Conservation (phyloP, 345 rosid species). For the Eucalyptus dawsonii region DNA sequence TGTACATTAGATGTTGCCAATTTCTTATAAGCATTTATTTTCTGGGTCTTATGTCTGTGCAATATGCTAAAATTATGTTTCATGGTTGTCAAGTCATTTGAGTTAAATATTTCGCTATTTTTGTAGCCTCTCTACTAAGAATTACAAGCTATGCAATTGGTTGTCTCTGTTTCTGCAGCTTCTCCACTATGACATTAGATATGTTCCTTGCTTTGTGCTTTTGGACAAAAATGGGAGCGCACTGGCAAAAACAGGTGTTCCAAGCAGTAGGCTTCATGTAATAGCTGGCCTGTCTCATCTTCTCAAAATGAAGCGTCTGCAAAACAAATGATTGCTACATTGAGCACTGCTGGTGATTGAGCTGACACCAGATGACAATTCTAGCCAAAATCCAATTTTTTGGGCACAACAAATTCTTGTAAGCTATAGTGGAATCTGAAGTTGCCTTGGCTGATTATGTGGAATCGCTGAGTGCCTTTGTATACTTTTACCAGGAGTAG, state of each 20-base stretch:
- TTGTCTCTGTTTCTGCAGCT: conserved; percentile 33
- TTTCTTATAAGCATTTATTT: not conserved
- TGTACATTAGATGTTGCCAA: not conserved
- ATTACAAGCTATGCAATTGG: conserved; percentile 1
- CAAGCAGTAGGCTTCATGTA: conserved; percentile 76
- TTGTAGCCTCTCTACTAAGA: conserved; percentile 78
- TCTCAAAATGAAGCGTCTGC: conserved; percentile 58
- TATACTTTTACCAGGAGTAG: not conserved
- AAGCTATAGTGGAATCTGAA: not conserved
- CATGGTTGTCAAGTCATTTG: not conserved
- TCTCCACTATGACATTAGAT: conserved; percentile 76
- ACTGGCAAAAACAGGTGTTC: conserved; percentile 77
- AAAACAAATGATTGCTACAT: not conserved
- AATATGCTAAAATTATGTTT: not conserved
- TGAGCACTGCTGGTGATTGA: not conserved
- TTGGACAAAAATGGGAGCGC: conserved; percentile 80
- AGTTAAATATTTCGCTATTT: not conserved
- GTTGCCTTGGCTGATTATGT: not conserved
- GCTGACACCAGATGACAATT: not conserved
- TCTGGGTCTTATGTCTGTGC: not conserved
- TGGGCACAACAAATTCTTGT: not conserved
- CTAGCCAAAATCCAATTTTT: not conserved
- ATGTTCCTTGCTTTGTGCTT: conserved; percentile 88
- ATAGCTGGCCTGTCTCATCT: conserved; percentile 86
- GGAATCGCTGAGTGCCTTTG: not conserved